Evolutionary conservation across 1,139 yeast species (phyloP).

Genomic region (Yamadazyma atlantica): DNA sequence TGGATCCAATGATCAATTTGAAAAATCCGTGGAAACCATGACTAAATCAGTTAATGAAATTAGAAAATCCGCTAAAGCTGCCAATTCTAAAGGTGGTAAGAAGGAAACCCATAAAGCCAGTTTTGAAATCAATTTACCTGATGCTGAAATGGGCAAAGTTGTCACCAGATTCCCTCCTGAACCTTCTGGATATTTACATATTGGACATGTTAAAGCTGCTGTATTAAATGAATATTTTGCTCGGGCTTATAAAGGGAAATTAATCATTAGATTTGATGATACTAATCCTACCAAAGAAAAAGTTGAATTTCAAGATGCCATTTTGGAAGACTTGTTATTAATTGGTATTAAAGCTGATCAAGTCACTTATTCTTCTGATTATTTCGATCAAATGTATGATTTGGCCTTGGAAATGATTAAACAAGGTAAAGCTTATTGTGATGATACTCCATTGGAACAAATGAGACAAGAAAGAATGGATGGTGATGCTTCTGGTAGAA

Average conservation of each 20-base stretch:
- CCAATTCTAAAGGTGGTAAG: slow-evolving; percentile 51
- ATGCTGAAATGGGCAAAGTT: slow-evolving; percentile 88
- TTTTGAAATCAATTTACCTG: slow-evolving; percentile 88
- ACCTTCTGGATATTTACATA: slow-evolving; percentile 88
- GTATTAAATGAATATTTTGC: slow-evolving; percentile 94
- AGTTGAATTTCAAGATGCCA: slow-evolving; percentile 87
- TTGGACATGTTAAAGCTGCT: slow-evolving; percentile 97
- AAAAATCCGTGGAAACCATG: slow-evolving; percentile 66
- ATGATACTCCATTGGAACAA: slow-evolving; percentile 86
- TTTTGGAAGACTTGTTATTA: slow-evolving; percentile 82
- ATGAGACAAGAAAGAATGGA: slow-evolving; percentile 99
- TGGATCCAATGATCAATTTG: slow-evolving; percentile 62
- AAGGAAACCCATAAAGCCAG: slow-evolving; percentile 85
- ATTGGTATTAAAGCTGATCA: slow-evolving; percentile 90
- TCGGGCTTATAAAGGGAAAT: slow-evolving; percentile 87
- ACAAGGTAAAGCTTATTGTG: slow-evolving; percentile 95
- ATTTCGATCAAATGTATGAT: slow-evolving; percentile 87
- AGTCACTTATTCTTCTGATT: slow-evolving; percentile 86
- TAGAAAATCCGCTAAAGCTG: slow-evolving; percentile 61
- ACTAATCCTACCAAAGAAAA: slow-evolving; percentile 96
- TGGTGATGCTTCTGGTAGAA: slow-evolving; percentile 86
- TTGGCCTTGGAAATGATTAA: slow-evolving; percentile 80
- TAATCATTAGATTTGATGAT: slow-evolving; percentile 93
- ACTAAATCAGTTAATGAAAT: slow-evolving; percentile 69
- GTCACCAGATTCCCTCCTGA: slow-evolving; percentile 97